Percentiles rank a stretch among this genome's conserved stretches.
Conservation (phyloP, 768 basidiomycete species). For the Suillus tomentosus region DNA sequence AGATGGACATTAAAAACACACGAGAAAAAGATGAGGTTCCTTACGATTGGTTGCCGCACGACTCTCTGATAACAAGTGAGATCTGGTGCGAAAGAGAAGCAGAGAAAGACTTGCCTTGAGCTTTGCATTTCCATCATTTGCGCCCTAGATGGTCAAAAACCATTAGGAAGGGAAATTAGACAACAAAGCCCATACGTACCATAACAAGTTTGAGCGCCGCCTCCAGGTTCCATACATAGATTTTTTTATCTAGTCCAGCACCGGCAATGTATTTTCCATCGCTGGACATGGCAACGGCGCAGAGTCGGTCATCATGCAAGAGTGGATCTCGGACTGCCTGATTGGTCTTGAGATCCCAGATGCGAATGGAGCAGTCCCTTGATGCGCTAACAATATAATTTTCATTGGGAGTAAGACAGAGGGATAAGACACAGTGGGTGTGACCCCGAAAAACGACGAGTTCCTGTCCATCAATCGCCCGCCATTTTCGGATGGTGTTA, state of each 20-base stretch:
- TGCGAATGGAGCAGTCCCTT: not conserved
- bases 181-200: too few relatives aligned
- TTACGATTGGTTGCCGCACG: too few relatives aligned
- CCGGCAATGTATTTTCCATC: conserved; percentile 82
- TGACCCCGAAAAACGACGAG: not conserved
- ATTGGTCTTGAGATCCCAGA: not conserved
- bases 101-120: too few relatives aligned
- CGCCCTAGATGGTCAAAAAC: too few relatives aligned
- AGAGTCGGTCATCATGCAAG: conserved; percentile 81
- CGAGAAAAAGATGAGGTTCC: too few relatives aligned
- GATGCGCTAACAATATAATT: not conserved
- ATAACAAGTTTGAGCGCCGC: not conserved
- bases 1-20: too few relatives aligned
- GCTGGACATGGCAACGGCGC: conserved; percentile 69
- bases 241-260: conserved; percentile 72
- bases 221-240: conserved; percentile 82
- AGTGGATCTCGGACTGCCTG: conserved; percentile 34
- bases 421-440: not conserved
- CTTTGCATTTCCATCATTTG: too few relatives aligned
- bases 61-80: too few relatives aligned
- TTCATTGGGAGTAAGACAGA: not conserved
- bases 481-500: not conserved
- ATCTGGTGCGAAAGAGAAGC: too few relatives aligned
- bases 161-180: not conserved
- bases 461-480: not conserved